Evolutionary conservation across 2,329 filamentous ascomycete species (phyloP).

Genomic region (Penicillium thymicola): DNA sequence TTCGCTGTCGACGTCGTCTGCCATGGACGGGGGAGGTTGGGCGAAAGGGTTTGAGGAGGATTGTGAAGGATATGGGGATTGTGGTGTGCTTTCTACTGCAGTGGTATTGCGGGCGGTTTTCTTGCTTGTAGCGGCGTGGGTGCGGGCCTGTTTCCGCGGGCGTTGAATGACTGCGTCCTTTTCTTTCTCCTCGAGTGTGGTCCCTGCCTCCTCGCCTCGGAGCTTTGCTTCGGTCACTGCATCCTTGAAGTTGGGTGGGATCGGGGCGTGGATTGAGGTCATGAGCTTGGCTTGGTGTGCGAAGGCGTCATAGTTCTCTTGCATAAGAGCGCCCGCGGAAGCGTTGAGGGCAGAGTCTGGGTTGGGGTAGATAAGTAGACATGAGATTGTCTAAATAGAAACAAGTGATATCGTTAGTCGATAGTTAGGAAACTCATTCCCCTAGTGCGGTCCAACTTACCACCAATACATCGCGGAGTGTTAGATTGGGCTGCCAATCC

Average conservation of each 20-base stretch:
- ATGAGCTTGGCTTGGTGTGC: constrained; percentile 57
- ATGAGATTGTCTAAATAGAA: constrained; percentile 55
- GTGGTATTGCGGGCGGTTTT: constrained; percentile 11
- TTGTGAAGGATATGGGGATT: neutral
- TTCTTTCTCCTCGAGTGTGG: constrained; percentile 23
- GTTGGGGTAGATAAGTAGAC: constrained; percentile 62
- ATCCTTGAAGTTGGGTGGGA: constrained; percentile 46
- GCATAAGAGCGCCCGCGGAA: constrained; percentile 56
- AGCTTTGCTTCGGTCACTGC: constrained; percentile 53
- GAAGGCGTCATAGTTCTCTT: constrained; percentile 59
- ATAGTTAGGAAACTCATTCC: neutral
- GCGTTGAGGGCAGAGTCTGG: constrained; percentile 63
- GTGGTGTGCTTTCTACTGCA: neutral
- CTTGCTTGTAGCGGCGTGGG: constrained; percentile 9
- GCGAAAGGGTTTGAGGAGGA: neutral
- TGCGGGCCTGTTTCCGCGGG: constrained; percentile 14
- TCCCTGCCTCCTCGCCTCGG: constrained; percentile 49
- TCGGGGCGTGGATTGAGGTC: constrained; percentile 59
- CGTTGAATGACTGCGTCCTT: constrained; percentile 18
- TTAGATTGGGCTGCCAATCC: constrained; percentile 59
- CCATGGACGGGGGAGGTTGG: constrained; percentile 1
- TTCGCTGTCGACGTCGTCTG: constrained; percentile 19
- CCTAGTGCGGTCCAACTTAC: constrained; percentile 28
- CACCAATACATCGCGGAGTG: constrained; percentile 56
- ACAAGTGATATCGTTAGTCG: neutral